phyloP scores from a whole-genome alignment of 1,284 basidiomycete species.

The Mrakiaceae sp. region DNA sequence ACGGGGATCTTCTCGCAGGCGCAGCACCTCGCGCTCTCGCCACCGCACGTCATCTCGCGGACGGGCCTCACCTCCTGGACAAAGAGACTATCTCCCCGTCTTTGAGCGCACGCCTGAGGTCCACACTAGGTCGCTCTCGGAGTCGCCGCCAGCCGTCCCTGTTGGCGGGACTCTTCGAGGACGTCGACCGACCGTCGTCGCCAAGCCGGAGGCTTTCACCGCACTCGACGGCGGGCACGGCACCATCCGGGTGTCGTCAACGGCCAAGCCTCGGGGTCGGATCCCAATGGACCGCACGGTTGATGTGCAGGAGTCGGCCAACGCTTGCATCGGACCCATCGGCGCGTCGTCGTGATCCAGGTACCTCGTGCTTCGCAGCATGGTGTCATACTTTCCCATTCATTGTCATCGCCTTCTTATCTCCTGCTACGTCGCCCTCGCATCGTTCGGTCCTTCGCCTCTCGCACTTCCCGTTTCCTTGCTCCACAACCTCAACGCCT shows the following conservation, averaged over 20 bases:
- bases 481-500: no score
- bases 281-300: not conserved
- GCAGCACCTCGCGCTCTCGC: not conserved
- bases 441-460: not conserved
- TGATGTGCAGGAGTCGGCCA: not conserved
- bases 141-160: not conserved
- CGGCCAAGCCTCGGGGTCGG: not conserved
- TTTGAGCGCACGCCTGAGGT: conserved; percentile 2
- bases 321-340: no score
- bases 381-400: no score
- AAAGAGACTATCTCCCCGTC: not conserved
- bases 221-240: not conserved
- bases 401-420: not conserved
- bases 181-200: conserved; percentile 3
- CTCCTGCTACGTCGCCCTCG: not conserved
- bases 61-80: not conserved
- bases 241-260: not conserved
- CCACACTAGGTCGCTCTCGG: not conserved
- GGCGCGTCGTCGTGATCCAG: no score
- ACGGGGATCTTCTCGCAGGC: not conserved
- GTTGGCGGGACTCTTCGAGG: conserved; percentile 4
- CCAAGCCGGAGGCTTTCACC: not conserved
- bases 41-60: not conserved
- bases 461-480: not conserved
- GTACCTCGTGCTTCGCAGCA: no score